These are phyloP conservation scores for Phytopythium kandeliae DNA, from an alignment of 352 stramenopile species.

Conservation along the genomic window DNA sequence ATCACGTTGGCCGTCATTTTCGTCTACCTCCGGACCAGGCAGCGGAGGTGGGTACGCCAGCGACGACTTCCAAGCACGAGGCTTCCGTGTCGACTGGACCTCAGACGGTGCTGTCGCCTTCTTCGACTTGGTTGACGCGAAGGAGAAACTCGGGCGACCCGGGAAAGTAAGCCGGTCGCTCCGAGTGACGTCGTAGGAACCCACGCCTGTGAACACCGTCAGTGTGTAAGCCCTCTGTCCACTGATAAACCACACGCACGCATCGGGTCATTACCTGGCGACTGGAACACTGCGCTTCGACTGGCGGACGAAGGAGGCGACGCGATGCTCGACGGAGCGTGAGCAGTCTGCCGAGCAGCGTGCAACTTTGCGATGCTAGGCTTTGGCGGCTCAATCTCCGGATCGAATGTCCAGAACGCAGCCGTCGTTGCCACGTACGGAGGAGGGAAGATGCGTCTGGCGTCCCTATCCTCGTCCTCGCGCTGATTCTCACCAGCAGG, in stretches of 20 bases:
- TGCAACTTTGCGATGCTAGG: conserved; percentile 16
- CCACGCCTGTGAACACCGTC: conserved; percentile 22
- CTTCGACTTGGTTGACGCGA: conserved; percentile 11
- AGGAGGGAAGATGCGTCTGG: conserved; percentile 19
- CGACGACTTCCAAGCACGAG: conserved; percentile 17
- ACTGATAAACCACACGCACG: background rate
- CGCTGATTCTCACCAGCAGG: conserved; percentile 13
- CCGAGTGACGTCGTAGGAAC: conserved; percentile 38
- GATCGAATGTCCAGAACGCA: conserved; percentile 22
- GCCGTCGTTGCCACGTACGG: conserved; percentile 27
- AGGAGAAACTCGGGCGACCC: conserved; percentile 31
- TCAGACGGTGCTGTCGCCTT: background rate
- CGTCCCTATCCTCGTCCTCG: conserved; percentile 8
- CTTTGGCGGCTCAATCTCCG: conserved; percentile 16
- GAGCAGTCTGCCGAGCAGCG: background rate
- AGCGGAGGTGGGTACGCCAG: conserved; percentile 12
- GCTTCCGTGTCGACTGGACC: conserved; percentile 7
- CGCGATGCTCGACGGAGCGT: background rate
- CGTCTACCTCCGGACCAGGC: conserved; percentile 6
- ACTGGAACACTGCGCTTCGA: conserved; percentile 9
- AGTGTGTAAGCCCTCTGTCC: background rate
- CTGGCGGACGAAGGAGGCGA: background rate
- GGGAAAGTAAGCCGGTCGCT: conserved; percentile 44
- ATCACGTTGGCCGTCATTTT: background rate
- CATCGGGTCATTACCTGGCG: conserved; percentile 1